Percentiles rank a stretch among this genome's conserved stretches.
Evolutionary conservation across 345 rosid genomes (phyloP).

Genomic region (Salix dunnii): DNA sequence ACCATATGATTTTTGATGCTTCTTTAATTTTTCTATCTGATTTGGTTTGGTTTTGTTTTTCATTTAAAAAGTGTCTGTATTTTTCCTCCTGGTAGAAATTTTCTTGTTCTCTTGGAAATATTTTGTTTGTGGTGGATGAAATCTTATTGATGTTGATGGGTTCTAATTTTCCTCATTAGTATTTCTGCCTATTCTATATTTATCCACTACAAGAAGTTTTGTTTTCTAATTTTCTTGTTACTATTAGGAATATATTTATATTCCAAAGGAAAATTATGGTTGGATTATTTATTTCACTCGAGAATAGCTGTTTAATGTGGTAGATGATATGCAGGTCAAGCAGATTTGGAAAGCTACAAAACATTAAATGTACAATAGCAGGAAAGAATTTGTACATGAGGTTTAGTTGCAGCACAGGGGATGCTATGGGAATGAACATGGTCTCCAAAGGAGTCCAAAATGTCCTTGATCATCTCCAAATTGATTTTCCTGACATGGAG

Average conservation of each 20-base stretch:
- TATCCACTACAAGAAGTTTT: background rate
- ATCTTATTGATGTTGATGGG: background rate
- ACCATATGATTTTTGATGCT: background rate
- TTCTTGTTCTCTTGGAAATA: background rate
- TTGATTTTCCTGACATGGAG: constrained; percentile 86
- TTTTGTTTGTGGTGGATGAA: background rate
- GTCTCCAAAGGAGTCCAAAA: constrained; percentile 91
- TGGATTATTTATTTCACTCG: background rate
- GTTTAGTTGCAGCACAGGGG: constrained; percentile 84
- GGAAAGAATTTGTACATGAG: constrained; percentile 79
- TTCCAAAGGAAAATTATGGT: background rate
- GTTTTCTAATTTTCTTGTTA: background rate
- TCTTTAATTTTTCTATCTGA: background rate
- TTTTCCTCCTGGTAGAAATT: background rate
- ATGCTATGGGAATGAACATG: constrained; percentile 99
- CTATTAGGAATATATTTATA: background rate
- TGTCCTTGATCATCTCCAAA: constrained; percentile 71
- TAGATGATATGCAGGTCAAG: constrained; percentile 56
- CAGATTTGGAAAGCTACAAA: constrained; percentile 66
- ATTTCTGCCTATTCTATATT: background rate
- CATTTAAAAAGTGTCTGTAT: background rate
- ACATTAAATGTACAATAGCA: constrained; percentile 53
- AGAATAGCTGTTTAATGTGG: background rate
- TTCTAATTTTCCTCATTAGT: background rate
- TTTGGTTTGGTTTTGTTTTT: background rate